Evolutionary conservation across 192 early-diverging fungal species (phyloP).

Genomic region (Powellomyces hirtus): DNA sequence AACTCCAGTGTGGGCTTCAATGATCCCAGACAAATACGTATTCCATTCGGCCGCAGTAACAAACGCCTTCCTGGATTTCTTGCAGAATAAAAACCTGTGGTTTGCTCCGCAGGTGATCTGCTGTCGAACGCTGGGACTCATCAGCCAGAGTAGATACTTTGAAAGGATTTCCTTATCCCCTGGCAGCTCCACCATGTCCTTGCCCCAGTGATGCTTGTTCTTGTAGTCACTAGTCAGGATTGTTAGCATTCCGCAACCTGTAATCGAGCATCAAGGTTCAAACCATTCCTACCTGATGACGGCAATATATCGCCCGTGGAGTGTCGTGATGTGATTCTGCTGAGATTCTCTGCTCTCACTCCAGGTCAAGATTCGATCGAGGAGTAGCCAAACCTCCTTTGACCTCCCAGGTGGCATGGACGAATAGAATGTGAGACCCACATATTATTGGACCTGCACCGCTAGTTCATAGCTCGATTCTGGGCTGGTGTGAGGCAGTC

Average conservation of each 20-base stretch:
- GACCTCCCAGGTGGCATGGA: background rate
- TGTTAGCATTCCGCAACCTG: background rate
- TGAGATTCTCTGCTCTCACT: background rate
- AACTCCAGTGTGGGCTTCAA: conserved; percentile 7
- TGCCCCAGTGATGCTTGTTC: background rate
- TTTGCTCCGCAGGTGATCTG: background rate
- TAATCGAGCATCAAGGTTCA: background rate
- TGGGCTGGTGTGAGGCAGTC: background rate
- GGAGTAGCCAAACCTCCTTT: background rate
- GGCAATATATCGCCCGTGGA: background rate
- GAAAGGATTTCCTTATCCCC: background rate
- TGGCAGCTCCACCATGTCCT: conserved; percentile 1
- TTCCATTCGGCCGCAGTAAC: conserved; percentile 2
- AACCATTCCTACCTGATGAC: conserved; percentile 1
- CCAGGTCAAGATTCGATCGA: conserved; percentile 4
- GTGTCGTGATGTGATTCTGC: conserved; percentile 7
- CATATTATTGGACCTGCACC: background rate
- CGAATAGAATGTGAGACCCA: conserved; percentile 13
- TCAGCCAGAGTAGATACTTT: background rate
- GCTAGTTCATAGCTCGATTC: background rate
- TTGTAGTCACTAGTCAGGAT: conserved; percentile 3
- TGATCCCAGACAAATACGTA: conserved; percentile 1
- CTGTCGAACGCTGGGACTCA: background rate
- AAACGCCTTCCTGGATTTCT: conserved; percentile 1
- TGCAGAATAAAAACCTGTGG: conserved; percentile 19